Conservation (phyloP, 2,329 filamentous ascomycete genomes). For the Cryphonectria radicalis region DNA sequence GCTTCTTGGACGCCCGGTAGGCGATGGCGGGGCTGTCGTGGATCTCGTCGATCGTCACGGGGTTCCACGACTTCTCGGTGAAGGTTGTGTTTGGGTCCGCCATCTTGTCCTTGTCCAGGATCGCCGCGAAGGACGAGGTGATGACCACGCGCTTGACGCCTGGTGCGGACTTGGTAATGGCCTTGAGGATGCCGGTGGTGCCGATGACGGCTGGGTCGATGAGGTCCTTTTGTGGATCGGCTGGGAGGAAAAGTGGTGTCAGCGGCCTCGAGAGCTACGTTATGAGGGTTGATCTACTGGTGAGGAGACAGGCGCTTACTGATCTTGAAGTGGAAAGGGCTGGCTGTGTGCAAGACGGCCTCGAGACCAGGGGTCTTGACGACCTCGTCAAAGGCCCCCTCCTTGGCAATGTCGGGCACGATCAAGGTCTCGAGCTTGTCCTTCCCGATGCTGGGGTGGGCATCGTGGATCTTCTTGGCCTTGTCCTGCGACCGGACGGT, state of each 20-base stretch:
- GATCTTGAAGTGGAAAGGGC: constrained; percentile 60
- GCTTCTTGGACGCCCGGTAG: constrained; percentile 59
- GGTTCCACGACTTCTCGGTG: constrained; percentile 58
- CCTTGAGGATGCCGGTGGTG: constrained; percentile 71
- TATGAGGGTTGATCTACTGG: neutral
- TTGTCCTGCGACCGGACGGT: constrained; percentile 61
- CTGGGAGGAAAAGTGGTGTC: constrained; percentile 31
- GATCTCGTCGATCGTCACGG: constrained; percentile 51
- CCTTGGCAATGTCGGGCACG: constrained; percentile 77
- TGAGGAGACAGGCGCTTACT: constrained; percentile 36
- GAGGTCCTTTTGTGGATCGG: constrained; percentile 56
- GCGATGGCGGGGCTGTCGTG: constrained; percentile 45
- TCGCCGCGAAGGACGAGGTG: constrained; percentile 60
- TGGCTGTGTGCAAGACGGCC: constrained; percentile 64
- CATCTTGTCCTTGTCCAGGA: constrained; percentile 46
- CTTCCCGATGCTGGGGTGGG: constrained; percentile 47
- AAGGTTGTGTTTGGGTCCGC: constrained; percentile 47
- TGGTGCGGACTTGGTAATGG: constrained; percentile 63
- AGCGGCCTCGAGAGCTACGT: neutral
- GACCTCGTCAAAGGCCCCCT: constrained; percentile 73
- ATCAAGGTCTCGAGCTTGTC: constrained; percentile 58
- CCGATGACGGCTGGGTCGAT: constrained; percentile 62
- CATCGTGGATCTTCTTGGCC: constrained; percentile 54
- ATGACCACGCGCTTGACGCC: constrained; percentile 72
- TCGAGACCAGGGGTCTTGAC: constrained; percentile 55